Base-by-base conservation (phyloP, 2,329 filamentous ascomycete species). In the Apiospora koreana region DNA sequence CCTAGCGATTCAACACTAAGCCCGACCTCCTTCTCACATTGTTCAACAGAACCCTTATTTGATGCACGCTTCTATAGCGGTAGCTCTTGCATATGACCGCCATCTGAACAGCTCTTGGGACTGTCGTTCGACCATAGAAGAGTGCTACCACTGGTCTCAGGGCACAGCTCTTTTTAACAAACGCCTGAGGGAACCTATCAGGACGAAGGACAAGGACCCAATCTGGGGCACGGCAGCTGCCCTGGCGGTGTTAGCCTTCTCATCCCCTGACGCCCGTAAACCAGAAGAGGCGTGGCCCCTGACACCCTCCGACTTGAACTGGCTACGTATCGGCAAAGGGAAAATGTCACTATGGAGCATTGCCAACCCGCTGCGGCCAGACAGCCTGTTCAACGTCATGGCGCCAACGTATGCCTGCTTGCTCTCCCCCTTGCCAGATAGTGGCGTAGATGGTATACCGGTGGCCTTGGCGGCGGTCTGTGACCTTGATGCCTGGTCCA, bases 211-310 rank as follows among this genome's bases (percentile, higher is more conserved):
- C 23, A 83, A 79, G 54, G 85, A 86, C 71, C 74, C 84, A 16
- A 80, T 86, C 3, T 86, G 85, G 85, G 82, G 78, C 2, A 84
- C 83, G 7, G 84, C 84, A 0, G 82, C 84, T 28, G 80, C 81
- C 9, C 72, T 86, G 0, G 80, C 79, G 1, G 74, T 85, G 2
- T 64, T 85, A 1, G 73, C 79, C 0, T 84, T 85, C 71, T 78
- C 82, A 0, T 81, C 79, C 1, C 77, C 82, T 0, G 82, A 86
- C 62, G 80, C 80, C 2, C 68, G 67, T 65, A 72, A 68, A 0
- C 73, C 78, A 0, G 76, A 79, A 62, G 71, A 79, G 16, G 75
- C 80, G 0, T 83, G 81, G 81, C 81, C 81, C 1, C 43, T 82
- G 0, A 78, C 73, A 1, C 16, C 75, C 0, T 73, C 75, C 1